These are phyloP conservation scores for Conoideocrella luteorostrata DNA, from an alignment of 2,329 filamentous ascomycete genomes.

Conservation along the genomic window DNA sequence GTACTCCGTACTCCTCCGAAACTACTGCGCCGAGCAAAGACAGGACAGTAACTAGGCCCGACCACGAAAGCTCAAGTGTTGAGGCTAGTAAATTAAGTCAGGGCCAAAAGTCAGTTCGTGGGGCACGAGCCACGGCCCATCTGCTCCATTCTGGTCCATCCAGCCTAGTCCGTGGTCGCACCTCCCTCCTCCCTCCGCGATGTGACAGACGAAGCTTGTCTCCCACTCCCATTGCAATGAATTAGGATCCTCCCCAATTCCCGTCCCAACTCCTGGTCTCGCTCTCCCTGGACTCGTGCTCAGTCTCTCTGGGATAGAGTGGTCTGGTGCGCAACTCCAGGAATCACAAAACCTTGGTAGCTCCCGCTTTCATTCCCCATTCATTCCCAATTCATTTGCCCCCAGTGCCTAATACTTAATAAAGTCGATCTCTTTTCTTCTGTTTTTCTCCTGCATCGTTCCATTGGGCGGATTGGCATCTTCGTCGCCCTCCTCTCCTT, in stretches of 20 bases:
- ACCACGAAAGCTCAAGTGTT: no score
- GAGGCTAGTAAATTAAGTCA: no score
- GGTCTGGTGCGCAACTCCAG: neutral
- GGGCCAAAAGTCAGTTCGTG: no score
- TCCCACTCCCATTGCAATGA: conserved; percentile 2
- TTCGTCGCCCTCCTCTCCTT: neutral
- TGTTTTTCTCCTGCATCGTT: neutral
- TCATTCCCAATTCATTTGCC: no score
- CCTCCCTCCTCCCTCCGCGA: conserved; percentile 1
- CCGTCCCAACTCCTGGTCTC: neutral
- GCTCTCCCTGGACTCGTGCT: conserved; percentile 3
- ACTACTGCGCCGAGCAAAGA: no score
- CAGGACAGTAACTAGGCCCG: no score
- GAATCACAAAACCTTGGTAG: conserved; percentile 3
- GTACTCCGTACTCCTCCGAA: no score
- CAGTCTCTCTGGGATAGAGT: neutral
- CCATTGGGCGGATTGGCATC: neutral
- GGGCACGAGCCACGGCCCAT: no score
- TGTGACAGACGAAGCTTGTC: no score
- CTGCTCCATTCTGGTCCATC: no score
- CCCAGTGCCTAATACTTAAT: no score
- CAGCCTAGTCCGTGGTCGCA: neutral
- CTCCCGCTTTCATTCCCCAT: conserved; percentile 3
- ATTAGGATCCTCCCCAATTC: neutral
- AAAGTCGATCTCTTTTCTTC: no score